These are phyloP conservation scores for Phaeosphaeria sp. DNA, from an alignment of 2,329 filamentous ascomycete species.

Conservation along the genomic window DNA sequence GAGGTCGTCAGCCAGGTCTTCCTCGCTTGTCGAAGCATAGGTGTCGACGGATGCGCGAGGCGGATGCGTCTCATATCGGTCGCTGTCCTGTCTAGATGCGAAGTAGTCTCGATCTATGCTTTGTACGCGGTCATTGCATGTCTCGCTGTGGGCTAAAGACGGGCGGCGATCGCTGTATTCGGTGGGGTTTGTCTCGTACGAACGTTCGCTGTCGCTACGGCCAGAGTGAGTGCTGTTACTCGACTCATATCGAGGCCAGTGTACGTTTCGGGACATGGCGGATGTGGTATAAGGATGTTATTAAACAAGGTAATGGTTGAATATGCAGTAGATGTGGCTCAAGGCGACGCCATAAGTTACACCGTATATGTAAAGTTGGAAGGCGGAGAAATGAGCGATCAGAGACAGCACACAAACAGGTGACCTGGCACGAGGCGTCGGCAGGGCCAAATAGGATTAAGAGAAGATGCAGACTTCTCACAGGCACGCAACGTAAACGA, in stretches of 20 bases:
- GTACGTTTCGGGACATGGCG: constrained; percentile 42
- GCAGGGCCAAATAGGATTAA: constrained; percentile 27
- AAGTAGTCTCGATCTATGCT: constrained; percentile 35
- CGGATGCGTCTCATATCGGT: constrained; percentile 20
- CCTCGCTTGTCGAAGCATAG: constrained; percentile 76
- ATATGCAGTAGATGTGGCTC: constrained; percentile 14
- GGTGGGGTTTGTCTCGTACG: constrained; percentile 43
- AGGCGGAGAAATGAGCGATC: constrained; percentile 18
- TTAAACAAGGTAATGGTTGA: constrained; percentile 7
- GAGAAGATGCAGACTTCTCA: constrained; percentile 20
- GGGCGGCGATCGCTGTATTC: constrained; percentile 42
- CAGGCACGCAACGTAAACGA: constrained; percentile 22
- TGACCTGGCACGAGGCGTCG: constrained; percentile 35
- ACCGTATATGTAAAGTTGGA: constrained; percentile 22
- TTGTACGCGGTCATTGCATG: constrained; percentile 40
- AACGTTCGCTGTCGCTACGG: constrained; percentile 41
- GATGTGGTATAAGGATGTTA: constrained; percentile 14
- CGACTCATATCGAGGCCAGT: constrained; percentile 42
- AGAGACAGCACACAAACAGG: constrained; percentile 32
- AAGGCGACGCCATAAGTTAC: constrained; percentile 22
- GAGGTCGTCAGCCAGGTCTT: constrained; percentile 58
- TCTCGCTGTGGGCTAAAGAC: constrained; percentile 37
- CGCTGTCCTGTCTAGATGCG: constrained; percentile 14
- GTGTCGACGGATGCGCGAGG: constrained; percentile 73
- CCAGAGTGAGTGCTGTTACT: constrained; percentile 39